Base-by-base conservation (phyloP, 1,284 basidiomycete genomes). In the Xanthoconium separans region DNA sequence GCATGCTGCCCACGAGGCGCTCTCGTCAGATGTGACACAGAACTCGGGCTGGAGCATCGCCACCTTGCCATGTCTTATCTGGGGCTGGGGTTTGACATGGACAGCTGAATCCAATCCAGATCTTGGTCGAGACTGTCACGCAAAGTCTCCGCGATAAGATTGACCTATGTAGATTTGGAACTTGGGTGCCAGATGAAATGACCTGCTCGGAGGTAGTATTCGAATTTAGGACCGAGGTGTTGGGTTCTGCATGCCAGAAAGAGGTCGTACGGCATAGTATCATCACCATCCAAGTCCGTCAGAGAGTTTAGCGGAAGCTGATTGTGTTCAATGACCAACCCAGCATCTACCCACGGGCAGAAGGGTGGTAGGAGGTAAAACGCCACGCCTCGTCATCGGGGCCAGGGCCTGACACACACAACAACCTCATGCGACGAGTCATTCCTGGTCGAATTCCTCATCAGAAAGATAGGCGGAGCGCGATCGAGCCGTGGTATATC, bases 401-500 rank as follows among this genome's bases (percentile, higher is more conserved):
- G 1, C 36, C 36, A 27, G 27, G 27, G 27, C 36, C 33, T 22
- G 41, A 29, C 30, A 24, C 47, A 44, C 46, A 44, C 51, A 55
- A 44, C 51, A 24, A 40, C 55, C 58, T 58, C 62, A 31, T 61
- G 62, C 41, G n/a, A 39, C 29, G 7, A 4, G 27, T 27, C 6
- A 27, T 29, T 45, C 46, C 43, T 29, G 6, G 36, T 47, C 37
- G 49, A 44, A 24, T 9, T 51, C 43, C 18, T 47, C 46, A 51
- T 55, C 59, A 53, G 52, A 66, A 58, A 55, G 44, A 46, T 50
- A n/a, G 12, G 44, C 34, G 41, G 41, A 59, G 52, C 49, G 53
- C 40, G 48, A 48, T 53, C 56, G 22, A 47, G 56, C 47, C 56
- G 51, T 45, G 52, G 54, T 65, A 56, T 64, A 69, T 64, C 54